Percentiles rank a stretch among this genome's conserved stretches.
Conservation (phyloP, 306 rosid genomes). For the Dryas drummondii region DNA sequence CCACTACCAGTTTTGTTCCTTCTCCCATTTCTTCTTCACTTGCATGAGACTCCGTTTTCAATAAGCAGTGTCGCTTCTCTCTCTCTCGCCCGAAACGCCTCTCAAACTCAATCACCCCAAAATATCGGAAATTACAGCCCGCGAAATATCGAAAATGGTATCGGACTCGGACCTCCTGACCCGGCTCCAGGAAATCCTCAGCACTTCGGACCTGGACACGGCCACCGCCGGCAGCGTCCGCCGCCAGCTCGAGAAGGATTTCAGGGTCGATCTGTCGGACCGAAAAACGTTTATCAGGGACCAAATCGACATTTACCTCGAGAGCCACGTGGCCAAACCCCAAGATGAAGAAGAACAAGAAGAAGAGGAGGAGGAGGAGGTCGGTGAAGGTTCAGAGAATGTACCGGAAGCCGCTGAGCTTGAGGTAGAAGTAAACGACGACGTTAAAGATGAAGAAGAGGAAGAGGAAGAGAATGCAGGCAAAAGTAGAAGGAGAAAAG, state of each 20-base stretch:
- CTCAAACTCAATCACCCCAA: background rate
- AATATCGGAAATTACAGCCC: background rate
- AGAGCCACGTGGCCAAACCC: slow-evolving; percentile 16
- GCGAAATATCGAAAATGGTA: slow-evolving; percentile 16
- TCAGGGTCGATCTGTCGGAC: slow-evolving; percentile 36
- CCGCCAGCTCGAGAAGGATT: slow-evolving; percentile 36
- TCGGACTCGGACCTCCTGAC: slow-evolving; percentile 33
- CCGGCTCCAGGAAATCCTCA: slow-evolving; percentile 38
- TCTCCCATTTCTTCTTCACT: slow-evolving; percentile 9
- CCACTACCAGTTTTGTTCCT: background rate
- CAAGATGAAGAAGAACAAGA: slow-evolving; percentile 1
- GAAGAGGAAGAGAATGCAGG: slow-evolving; percentile 1
- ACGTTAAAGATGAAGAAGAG: background rate
- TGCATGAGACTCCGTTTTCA: slow-evolving; percentile 34
- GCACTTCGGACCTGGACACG: slow-evolving; percentile 35
- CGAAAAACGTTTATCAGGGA: slow-evolving; percentile 36
- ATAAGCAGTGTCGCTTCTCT: background rate
- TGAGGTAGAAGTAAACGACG: background rate
- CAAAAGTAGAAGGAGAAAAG: slow-evolving; percentile 9
- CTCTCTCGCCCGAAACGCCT: slow-evolving; percentile 8
- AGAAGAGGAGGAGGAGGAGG: slow-evolving; percentile 15
- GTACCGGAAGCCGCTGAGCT: background rate
- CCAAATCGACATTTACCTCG: slow-evolving; percentile 34
- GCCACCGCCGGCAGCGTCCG: slow-evolving; percentile 43
- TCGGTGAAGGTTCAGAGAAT: slow-evolving; percentile 19